Conservation (phyloP, 208 protist genomes). For the Acanthamoeba healyi region DNA sequence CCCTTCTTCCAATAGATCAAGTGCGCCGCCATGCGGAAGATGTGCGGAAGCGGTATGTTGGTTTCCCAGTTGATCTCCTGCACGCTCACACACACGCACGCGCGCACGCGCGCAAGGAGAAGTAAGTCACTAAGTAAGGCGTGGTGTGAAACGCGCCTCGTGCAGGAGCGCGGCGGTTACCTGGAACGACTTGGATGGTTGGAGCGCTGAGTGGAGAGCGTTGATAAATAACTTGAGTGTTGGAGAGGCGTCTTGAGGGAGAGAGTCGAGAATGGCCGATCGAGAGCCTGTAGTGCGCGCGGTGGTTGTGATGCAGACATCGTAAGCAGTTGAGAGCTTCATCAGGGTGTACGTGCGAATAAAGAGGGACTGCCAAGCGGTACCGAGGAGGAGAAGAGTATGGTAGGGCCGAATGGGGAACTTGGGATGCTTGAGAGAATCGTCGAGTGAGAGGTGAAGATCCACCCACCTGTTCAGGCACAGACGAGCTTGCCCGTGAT, state of each 20-base stretch:
- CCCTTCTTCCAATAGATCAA: slow-evolving; percentile 57
- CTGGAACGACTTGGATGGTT: neutral
- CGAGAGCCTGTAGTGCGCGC: slow-evolving; percentile 11
- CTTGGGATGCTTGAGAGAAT: neutral
- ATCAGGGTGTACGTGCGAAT: too few relatives aligned
- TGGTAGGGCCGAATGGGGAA: slow-evolving; percentile 21
- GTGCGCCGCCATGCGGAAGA: slow-evolving; percentile 40
- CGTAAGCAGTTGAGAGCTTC: too few relatives aligned
- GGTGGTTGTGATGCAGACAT: too few relatives aligned
- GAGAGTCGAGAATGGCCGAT: neutral
- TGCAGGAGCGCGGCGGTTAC: too few relatives aligned
- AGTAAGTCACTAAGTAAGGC: neutral
- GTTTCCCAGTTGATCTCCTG: slow-evolving; percentile 12
- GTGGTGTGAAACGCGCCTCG: too few relatives aligned
- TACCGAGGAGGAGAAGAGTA: slow-evolving; percentile 22
- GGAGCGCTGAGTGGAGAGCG: neutral
- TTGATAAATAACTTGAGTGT: slow-evolving; percentile 9
- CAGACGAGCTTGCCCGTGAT: neutral
- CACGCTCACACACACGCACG: too few relatives aligned
- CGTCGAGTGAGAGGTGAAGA: neutral
- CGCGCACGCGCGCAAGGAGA: too few relatives aligned
- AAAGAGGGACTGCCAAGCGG: too few relatives aligned
- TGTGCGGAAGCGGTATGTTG: slow-evolving; percentile 15
- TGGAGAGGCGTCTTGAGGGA: neutral
- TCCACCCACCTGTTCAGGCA: slow-evolving; percentile 12